phyloP scores from a whole-genome alignment of 1,284 basidiomycete species.

The Peniophora sp. region DNA sequence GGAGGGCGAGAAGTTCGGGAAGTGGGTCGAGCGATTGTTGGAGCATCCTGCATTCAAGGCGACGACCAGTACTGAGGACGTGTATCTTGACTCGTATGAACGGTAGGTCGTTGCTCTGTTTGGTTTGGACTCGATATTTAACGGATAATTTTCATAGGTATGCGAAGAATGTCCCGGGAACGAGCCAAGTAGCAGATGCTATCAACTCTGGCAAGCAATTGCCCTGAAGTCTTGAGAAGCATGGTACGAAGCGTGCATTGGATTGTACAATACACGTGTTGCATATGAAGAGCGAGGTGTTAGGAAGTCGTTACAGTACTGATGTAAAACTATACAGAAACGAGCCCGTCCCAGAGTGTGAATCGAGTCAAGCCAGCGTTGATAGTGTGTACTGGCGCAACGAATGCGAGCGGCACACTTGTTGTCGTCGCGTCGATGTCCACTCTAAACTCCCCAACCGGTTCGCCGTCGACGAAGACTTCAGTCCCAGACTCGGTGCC shows the following conservation, averaged over 20 bases:
- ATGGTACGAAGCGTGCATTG: not conserved
- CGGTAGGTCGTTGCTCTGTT: slow-evolving; percentile 28
- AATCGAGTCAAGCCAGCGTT: slow-evolving; percentile 9
- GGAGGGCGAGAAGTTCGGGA: slow-evolving; percentile 35
- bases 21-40: slow-evolving; percentile 50
- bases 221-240: slow-evolving; percentile 37
- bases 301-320: not conserved
- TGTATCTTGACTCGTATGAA: slow-evolving; percentile 76
- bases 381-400: slow-evolving; percentile 15
- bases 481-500: slow-evolving; percentile 16
- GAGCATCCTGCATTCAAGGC: slow-evolving; percentile 56
- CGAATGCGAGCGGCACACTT: slow-evolving; percentile 17
- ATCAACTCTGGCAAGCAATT: slow-evolving; percentile 56
- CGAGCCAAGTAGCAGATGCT: slow-evolving; percentile 64
- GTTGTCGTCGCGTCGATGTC: slow-evolving; percentile 14
- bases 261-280: too few relatives aligned
- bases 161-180: slow-evolving; percentile 65
- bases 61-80: slow-evolving; percentile 63
- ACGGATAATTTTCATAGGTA: slow-evolving; percentile 37
- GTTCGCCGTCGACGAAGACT: slow-evolving; percentile 14
- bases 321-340: slow-evolving; percentile 6
- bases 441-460: slow-evolving; percentile 16
- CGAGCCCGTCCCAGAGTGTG: slow-evolving; percentile 11
- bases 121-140: not conserved
- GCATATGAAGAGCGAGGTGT: too few relatives aligned